Percentiles rank a stretch among this genome's conserved stretches.
Conservation (phyloP, 176 grass and related monocot species). For the Lolium multiflorum region DNA sequence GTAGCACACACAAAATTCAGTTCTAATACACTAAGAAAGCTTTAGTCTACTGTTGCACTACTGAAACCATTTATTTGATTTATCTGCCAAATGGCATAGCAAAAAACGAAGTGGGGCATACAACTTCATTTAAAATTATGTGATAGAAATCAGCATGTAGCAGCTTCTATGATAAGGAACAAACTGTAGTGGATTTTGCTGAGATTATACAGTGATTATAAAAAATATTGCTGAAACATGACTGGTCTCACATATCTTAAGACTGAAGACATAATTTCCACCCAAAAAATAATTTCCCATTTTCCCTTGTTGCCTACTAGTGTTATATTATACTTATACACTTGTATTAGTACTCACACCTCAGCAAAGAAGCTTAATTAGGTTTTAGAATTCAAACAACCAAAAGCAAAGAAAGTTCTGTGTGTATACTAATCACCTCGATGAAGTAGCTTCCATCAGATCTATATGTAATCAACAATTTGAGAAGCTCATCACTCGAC, state of each 20-base stretch:
- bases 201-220: not conserved
- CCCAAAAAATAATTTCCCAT: not conserved
- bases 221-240: not conserved
- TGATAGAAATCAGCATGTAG: not conserved
- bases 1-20: not conserved
- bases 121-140: not conserved
- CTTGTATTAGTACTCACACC: conserved; percentile 8
- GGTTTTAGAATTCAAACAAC: conserved; percentile 20
- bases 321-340: not conserved
- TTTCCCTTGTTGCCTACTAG: not conserved
- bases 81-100: not conserved
- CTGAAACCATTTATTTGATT: not conserved
- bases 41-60: conserved; percentile 1
- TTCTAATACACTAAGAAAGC: not conserved
- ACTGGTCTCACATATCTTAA: not conserved
- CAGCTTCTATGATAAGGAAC: not conserved
- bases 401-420: not conserved
- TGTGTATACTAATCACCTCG: conserved; percentile 60
- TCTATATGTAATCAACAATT: conserved; percentile 71
- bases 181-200: conserved; percentile 1
- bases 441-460: conserved; percentile 83
- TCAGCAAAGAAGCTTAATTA: conserved; percentile 19
- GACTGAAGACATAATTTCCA: not conserved
- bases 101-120: not conserved
- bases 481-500: conserved; percentile 57